Percentiles rank a stretch among this genome's conserved stretches.
phyloP scores from a whole-genome alignment of 257 asterid genomes.

The Dorcoceras hygrometricum region DNA sequence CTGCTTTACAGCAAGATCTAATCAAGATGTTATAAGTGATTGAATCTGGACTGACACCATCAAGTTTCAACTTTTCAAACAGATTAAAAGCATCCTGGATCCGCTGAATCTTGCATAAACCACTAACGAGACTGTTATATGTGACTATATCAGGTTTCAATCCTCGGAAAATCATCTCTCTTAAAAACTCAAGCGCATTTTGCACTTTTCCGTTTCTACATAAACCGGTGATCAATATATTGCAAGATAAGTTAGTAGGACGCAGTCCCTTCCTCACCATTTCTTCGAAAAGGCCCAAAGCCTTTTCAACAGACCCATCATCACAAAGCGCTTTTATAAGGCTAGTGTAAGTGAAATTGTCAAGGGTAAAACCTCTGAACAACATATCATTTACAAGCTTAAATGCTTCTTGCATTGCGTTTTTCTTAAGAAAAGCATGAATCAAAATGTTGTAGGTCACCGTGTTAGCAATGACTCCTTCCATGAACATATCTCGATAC shows the following conservation, averaged over 20 bases:
- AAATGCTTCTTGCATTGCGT: conserved; percentile 57
- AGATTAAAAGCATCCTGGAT: conserved; percentile 57
- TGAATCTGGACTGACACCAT: conserved; percentile 59
- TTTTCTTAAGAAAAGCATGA: conserved; percentile 54
- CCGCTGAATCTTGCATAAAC: conserved; percentile 63
- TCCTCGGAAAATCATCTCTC: conserved; percentile 66
- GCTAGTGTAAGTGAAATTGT: conserved; percentile 65
- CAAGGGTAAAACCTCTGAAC: conserved; percentile 66
- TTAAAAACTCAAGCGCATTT: conserved; percentile 59
- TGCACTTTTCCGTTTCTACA: conserved; percentile 57
- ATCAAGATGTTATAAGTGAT: conserved; percentile 71
- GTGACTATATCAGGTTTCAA: conserved; percentile 73
- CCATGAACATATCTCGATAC: conserved; percentile 68
- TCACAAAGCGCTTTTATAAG: conserved; percentile 76
- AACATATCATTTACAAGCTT: conserved; percentile 78
- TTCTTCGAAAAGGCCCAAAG: conserved; percentile 67
- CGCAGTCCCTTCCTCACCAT: conserved; percentile 59
- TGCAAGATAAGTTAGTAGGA: conserved; percentile 51
- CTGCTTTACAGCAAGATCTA: conserved; percentile 53
- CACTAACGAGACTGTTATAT: conserved; percentile 70
- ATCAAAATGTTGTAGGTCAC: conserved; percentile 80
- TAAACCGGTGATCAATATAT: conserved; percentile 53
- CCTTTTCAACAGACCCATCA: conserved; percentile 71
- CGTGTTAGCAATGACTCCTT: conserved; percentile 78
- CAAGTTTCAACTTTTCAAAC: conserved; percentile 49